Conservation (phyloP, 2,329 filamentous ascomycete genomes). For the Trichoderma semiorbis region DNA sequence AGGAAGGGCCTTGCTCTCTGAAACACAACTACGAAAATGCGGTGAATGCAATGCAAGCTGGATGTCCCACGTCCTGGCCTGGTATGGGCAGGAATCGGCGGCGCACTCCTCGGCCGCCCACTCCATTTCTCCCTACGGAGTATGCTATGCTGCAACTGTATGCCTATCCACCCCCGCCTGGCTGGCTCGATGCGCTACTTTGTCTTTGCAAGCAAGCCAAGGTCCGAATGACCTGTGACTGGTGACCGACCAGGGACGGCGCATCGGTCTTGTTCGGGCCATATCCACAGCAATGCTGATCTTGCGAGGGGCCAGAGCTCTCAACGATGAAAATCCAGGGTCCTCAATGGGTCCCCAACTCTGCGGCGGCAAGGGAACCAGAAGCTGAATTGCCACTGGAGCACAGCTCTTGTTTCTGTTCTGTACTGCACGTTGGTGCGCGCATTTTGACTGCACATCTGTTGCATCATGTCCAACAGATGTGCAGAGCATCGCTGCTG, state of each 20-base stretch:
- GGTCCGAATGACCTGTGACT: slow-evolving; percentile 12
- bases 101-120: slow-evolving; percentile 1
- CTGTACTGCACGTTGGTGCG: neutral
- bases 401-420: neutral
- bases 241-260: slow-evolving; percentile 5
- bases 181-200: neutral
- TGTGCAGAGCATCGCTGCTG: neutral
- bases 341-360: slow-evolving; percentile 3
- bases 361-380: neutral
- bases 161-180: slow-evolving; percentile 8
- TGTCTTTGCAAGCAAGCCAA: neutral
- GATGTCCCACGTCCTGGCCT: neutral
- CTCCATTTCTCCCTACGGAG: neutral
- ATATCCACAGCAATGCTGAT: slow-evolving; percentile 14
- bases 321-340: slow-evolving; percentile 10
- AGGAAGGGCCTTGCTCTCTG: slow-evolving; percentile 15
- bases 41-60: slow-evolving; percentile 13
- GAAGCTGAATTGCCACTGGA: neutral
- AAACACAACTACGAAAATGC: slow-evolving; percentile 16
- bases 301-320: slow-evolving; percentile 12
- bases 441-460: too few species aligned
- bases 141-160: neutral
- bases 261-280: slow-evolving; percentile 11
- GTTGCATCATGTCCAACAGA: neutral
- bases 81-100: neutral